Conservation (phyloP, 345 rosid genomes). For the Syzygium jambos region DNA sequence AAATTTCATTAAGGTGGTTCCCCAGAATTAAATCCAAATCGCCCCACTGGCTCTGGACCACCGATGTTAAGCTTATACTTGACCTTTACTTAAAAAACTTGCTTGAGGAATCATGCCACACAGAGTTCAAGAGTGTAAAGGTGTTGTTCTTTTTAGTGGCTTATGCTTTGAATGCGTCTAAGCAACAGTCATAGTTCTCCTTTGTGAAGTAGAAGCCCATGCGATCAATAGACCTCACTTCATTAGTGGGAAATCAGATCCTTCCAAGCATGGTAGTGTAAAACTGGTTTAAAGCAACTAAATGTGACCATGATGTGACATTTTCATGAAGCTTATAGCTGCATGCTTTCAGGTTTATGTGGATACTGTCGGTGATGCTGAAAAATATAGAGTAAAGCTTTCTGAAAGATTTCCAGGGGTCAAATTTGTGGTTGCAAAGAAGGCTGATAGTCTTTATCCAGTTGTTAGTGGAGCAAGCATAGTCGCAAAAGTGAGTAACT, state of each 20-base stretch:
- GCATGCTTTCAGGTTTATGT: conserved; percentile 56
- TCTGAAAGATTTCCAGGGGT: conserved; percentile 74
- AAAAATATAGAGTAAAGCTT: conserved; percentile 69
- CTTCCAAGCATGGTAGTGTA: background rate
- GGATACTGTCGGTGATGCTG: conserved; percentile 92
- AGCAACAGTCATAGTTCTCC: background rate
- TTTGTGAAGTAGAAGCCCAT: background rate
- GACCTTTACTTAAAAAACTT: background rate
- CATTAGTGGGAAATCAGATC: background rate
- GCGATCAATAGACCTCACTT: background rate
- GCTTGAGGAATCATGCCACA: background rate
- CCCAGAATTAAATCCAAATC: background rate
- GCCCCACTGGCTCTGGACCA: background rate
- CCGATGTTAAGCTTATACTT: background rate
- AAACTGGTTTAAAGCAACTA: background rate
- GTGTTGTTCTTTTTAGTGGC: background rate
- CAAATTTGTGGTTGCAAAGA: conserved; percentile 86
- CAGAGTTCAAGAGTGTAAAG: background rate
- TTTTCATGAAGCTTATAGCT: background rate
- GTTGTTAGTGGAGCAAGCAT: conserved; percentile 97
- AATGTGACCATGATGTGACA: background rate
- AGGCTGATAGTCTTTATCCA: conserved; percentile 95
- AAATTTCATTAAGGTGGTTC: background rate
- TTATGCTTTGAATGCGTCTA: background rate
- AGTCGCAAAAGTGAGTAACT: conserved; percentile 76